Evolutionary conservation across 805 yeast species (phyloP).

Genomic region (Ogataea kodamae): DNA sequence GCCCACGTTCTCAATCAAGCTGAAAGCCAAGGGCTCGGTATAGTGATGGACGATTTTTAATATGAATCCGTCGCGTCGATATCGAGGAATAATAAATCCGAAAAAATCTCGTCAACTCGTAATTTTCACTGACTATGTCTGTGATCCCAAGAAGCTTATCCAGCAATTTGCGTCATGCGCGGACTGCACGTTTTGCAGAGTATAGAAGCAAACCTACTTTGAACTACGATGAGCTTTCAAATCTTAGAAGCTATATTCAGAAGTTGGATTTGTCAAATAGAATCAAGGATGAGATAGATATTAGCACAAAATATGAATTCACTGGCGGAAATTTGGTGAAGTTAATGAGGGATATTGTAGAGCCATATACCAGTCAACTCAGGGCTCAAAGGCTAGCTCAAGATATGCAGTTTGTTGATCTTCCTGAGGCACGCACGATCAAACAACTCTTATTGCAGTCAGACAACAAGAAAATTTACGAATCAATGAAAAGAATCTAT

Average conservation of each 20-base stretch:
- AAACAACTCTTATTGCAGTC: constrained; percentile 13
- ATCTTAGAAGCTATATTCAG: constrained; percentile 2
- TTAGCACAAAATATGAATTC: constrained; percentile 3
- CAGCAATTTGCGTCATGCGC: constrained; percentile 2
- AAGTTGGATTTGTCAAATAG: constrained; percentile 2
- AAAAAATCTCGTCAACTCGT: constrained; percentile 1
- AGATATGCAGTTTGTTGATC: background rate
- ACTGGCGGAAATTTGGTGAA: constrained; percentile 14
- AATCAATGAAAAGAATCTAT: constrained; percentile 3
- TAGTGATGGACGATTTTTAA: constrained; percentile 31
- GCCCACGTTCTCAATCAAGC: constrained; percentile 37
- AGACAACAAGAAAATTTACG: constrained; percentile 13
- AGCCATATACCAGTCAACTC: background rate
- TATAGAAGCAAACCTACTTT: background rate
- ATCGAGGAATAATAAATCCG: constrained; percentile 1
- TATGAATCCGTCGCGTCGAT: constrained; percentile 2
- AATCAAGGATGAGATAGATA: background rate
- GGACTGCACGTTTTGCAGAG: constrained; percentile 1
- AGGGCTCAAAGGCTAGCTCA: background rate
- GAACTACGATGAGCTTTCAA: constrained; percentile 6
- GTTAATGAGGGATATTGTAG: constrained; percentile 3
- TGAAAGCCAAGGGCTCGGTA: constrained; percentile 27
- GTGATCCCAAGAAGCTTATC: constrained; percentile 5
- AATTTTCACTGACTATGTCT: constrained; percentile 2
- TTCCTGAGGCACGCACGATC: constrained; percentile 8